These are phyloP conservation scores for Neurospora cerealis DNA, from an alignment of 495 filamentous ascomycete species.

Conservation along the genomic window DNA sequence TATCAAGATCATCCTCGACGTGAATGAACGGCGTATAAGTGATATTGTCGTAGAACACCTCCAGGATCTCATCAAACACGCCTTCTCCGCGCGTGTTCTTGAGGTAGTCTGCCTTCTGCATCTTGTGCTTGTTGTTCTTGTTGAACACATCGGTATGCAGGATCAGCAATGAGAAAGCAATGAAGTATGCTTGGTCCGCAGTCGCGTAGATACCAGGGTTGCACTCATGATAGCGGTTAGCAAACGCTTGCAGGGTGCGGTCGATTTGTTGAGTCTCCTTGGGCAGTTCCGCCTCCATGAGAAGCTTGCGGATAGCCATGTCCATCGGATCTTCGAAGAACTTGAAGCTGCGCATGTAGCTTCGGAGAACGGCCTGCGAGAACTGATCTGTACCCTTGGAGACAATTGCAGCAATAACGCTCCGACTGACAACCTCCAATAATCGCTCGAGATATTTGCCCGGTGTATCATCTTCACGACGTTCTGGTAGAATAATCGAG, in stretches of 20 bases:
- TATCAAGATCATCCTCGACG: conserved; percentile 81
- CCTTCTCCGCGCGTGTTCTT: conserved; percentile 89
- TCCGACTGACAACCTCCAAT: conserved; percentile 65
- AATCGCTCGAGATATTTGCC: conserved; percentile 78
- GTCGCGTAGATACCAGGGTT: conserved; percentile 91
- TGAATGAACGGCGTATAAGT: conserved; percentile 96
- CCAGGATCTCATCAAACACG: conserved; percentile 82
- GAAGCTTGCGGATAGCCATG: conserved; percentile 87
- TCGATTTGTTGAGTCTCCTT: conserved; percentile 99
- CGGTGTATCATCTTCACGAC: conserved; percentile 81
- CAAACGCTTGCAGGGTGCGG: conserved; percentile 84
- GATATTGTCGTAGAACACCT: conserved; percentile 97
- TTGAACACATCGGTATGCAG: conserved; percentile 98
- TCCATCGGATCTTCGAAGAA: conserved; percentile 97
- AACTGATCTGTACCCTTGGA: conserved; percentile 81
- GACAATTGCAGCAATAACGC: conserved; percentile 69
- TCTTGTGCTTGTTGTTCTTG: conserved; percentile 98
- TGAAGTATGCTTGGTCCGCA: conserved; percentile 94
- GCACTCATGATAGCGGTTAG: conserved; percentile 95
- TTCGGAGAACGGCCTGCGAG: conserved; percentile 68
- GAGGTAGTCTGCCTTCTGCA: conserved; percentile 92
- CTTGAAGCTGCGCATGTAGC: conserved; percentile 88
- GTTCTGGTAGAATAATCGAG: conserved; percentile 61
- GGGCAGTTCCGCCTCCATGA: conserved; percentile 94
- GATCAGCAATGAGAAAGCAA: conserved; percentile 93